phyloP scores from a whole-genome alignment of 2,329 filamentous ascomycete species.

The Botrytis medusae region DNA sequence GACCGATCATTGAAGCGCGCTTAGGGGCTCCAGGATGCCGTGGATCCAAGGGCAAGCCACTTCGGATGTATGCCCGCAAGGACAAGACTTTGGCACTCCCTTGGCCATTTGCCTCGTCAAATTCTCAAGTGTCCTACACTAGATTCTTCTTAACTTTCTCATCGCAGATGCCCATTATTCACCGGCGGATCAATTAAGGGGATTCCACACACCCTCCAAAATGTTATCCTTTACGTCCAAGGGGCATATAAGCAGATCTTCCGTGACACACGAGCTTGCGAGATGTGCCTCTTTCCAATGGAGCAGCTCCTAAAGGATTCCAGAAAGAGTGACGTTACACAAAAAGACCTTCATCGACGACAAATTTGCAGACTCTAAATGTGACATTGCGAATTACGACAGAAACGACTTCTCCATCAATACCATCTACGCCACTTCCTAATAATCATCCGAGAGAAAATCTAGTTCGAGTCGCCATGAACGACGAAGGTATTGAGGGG shows the following conservation, averaged over 20 bases:
- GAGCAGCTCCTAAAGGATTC: background rate
- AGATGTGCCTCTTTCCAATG: background rate
- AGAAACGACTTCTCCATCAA: background rate
- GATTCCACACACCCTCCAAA: background rate
- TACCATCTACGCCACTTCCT: background rate
- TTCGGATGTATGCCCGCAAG: background rate
- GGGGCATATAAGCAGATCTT: background rate
- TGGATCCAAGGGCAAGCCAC: background rate
- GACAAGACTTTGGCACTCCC: background rate
- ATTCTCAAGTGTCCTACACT: background rate
- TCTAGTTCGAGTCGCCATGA: background rate
- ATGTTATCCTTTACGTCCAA: background rate
- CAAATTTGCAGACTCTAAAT: background rate
- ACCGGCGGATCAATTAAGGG: background rate
- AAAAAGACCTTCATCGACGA: background rate
- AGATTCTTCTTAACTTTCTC: background rate
- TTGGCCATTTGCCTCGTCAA: background rate
- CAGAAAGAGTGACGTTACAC: background rate
- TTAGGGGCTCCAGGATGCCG: background rate
- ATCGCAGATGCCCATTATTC: background rate
- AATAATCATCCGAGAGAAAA: background rate
- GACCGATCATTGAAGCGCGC: conserved; percentile 5
- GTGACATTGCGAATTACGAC: background rate
- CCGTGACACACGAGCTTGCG: background rate
- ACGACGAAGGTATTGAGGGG: background rate